These are phyloP conservation scores for Mortierella sp. DNA, from an alignment of 371 early-diverging fungal genomes.

Conservation along the genomic window DNA sequence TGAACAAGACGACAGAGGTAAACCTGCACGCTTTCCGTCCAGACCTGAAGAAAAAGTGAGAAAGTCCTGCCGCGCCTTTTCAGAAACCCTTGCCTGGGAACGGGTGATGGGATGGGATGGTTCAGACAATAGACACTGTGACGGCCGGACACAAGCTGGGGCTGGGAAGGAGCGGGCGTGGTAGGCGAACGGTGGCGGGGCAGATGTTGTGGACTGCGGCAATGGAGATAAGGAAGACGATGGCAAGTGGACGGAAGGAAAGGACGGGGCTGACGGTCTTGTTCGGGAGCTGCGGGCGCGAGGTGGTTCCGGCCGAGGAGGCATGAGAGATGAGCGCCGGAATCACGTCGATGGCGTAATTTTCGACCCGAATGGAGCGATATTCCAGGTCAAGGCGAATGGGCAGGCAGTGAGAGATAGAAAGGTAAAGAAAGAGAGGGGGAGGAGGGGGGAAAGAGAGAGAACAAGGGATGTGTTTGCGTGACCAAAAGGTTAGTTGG, in stretches of 20 bases:
- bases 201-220: conserved; percentile 4
- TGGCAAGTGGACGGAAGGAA: conserved; percentile 6
- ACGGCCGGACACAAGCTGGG: no score
- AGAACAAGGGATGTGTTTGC: neutral
- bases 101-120: conserved; percentile 43
- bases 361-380: conserved; percentile 29
- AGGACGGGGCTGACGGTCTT: conserved; percentile 5
- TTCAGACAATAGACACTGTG: no score
- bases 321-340: conserved; percentile 32
- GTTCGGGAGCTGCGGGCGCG: conserved; percentile 18
- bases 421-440: neutral
- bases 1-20: conserved; percentile 3
- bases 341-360: conserved; percentile 21
- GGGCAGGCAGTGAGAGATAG: neutral
- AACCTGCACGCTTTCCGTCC: conserved; percentile 25
- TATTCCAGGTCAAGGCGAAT: conserved; percentile 26
- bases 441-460: neutral
- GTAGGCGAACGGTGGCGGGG: conserved; percentile 17
- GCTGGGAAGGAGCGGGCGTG: neutral
- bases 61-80: conserved; percentile 38
- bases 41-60: conserved; percentile 41
- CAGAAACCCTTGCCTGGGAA: conserved; percentile 37
- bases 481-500: no score
- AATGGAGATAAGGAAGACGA: conserved; percentile 13
- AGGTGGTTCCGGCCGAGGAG: conserved; percentile 38